A percentile compares a stretch with the other conserved stretches of the same genome.
phyloP scores from a whole-genome alignment of 768 basidiomycete species.

The Pulveroboletus sp. region DNA sequence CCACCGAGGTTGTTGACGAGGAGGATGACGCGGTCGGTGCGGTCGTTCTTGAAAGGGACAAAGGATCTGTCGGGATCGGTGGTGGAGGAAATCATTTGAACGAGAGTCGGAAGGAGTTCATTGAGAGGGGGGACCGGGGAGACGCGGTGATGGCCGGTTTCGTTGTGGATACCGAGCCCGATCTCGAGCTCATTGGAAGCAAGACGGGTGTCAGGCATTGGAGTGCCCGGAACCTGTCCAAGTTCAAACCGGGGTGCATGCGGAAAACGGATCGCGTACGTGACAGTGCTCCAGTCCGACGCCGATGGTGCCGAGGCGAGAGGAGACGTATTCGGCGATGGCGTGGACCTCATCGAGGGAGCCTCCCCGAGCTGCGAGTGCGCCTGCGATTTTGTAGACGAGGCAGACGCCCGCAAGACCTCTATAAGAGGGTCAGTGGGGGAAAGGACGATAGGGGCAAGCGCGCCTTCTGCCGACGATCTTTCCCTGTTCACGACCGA shows the following conservation, averaged over 20 bases:
- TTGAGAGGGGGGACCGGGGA: slow-evolving; percentile 69
- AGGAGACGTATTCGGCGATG: slow-evolving; percentile 60
- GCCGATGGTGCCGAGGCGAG: slow-evolving; percentile 76
- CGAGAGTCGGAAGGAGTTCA: slow-evolving; percentile 63
- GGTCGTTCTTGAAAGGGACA: slow-evolving; percentile 60
- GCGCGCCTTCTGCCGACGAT: slow-evolving; percentile 74
- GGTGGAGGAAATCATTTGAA: slow-evolving; percentile 68
- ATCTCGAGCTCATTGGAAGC: slow-evolving; percentile 72
- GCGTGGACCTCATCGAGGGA: slow-evolving; percentile 64
- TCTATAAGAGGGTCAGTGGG: slow-evolving; percentile 35
- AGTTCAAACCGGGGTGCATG: neutral
- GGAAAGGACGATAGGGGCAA: slow-evolving; percentile 12
- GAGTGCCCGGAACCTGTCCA: slow-evolving; percentile 73
- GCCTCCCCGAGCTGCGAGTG: slow-evolving; percentile 65
- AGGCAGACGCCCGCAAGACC: slow-evolving; percentile 79
- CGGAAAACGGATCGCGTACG: slow-evolving; percentile 35
- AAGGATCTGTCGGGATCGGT: slow-evolving; percentile 75
- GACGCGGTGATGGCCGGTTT: slow-evolving; percentile 65
- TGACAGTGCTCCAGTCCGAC: slow-evolving; percentile 88
- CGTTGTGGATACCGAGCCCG: slow-evolving; percentile 91
- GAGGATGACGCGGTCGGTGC: slow-evolving; percentile 66
- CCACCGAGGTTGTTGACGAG: slow-evolving; percentile 89
- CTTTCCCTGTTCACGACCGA: slow-evolving; percentile 73
- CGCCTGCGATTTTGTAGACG: slow-evolving; percentile 90
- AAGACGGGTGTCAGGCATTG: slow-evolving; percentile 51